phyloP scores from a whole-genome alignment of 2,329 filamentous ascomycete genomes.

The Claviceps humidiphila region DNA sequence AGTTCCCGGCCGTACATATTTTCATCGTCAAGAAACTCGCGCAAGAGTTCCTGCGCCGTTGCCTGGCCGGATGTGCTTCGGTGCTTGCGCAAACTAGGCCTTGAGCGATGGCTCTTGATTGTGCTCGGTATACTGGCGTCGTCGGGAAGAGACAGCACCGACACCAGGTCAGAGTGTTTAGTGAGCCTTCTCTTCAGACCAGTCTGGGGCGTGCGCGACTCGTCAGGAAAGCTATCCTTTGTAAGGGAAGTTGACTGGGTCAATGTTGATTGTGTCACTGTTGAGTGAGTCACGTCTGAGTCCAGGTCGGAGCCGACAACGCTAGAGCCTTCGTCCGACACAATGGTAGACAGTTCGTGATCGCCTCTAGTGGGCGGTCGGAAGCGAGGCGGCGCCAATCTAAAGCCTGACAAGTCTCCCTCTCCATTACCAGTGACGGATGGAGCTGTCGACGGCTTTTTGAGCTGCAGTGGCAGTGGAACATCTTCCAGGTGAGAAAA shows the following conservation, averaged over 20 bases:
- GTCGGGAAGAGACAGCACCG: slow-evolving; percentile 67
- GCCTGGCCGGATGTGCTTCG: slow-evolving; percentile 53
- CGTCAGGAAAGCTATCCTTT: slow-evolving; percentile 24
- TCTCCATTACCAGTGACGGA: neutral
- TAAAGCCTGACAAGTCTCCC: slow-evolving; percentile 3
- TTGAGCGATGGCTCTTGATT: slow-evolving; percentile 58
- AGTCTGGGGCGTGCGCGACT: slow-evolving; percentile 25
- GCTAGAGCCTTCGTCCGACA: slow-evolving; percentile 37
- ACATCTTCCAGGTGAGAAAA: slow-evolving; percentile 14
- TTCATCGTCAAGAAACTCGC: slow-evolving; percentile 73
- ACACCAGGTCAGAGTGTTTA: slow-evolving; percentile 87
- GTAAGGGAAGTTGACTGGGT: slow-evolving; percentile 39
- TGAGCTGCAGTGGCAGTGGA: slow-evolving; percentile 7
- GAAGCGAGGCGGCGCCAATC: slow-evolving; percentile 21
- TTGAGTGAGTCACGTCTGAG: slow-evolving; percentile 34
- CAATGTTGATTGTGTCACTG: slow-evolving; percentile 40
- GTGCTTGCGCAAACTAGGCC: slow-evolving; percentile 64
- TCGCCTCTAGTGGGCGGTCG: slow-evolving; percentile 40
- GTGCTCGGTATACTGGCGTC: slow-evolving; percentile 41
- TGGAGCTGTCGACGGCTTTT: neutral
- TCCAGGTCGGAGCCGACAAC: slow-evolving; percentile 34
- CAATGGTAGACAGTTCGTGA: slow-evolving; percentile 44
- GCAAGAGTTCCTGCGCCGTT: slow-evolving; percentile 62
- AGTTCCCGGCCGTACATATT: slow-evolving; percentile 79
- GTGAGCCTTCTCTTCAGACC: slow-evolving; percentile 65